These are phyloP conservation scores for Globisporangium heterothallicum DNA, from an alignment of 352 stramenopile species.

Conservation along the genomic window DNA sequence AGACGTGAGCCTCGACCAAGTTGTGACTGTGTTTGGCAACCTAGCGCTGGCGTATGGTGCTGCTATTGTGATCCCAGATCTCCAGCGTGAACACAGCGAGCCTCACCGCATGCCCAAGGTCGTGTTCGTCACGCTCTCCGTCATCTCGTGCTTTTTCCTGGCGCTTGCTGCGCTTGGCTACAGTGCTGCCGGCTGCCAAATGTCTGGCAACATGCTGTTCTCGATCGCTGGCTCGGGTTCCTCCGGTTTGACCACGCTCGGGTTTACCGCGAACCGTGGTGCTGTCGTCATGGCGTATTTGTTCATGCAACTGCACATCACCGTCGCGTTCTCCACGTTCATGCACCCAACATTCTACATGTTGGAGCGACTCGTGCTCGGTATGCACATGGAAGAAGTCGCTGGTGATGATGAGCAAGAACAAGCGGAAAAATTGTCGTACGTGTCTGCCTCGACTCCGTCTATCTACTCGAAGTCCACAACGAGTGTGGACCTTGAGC, in stretches of 20 bases:
- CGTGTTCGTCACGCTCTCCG: conserved; percentile 28
- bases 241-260: conserved; percentile 21
- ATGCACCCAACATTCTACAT: conserved; percentile 49
- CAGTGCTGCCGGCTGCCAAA: conserved; percentile 32
- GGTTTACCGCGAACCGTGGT: conserved; percentile 30
- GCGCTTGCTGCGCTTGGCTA: conserved; percentile 28
- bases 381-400: conserved; percentile 25
- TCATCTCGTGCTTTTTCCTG: conserved; percentile 41
- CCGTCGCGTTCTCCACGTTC: conserved; percentile 41
- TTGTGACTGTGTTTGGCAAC: conserved; percentile 42
- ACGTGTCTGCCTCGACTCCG: conserved; percentile 9
- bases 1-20: conserved; percentile 32
- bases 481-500: conserved; percentile 12
- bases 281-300: conserved; percentile 33
- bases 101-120: conserved; percentile 43
- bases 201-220: conserved; percentile 49
- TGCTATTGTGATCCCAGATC: conserved; percentile 38
- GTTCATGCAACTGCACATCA: conserved; percentile 51
- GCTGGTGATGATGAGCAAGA: neutral
- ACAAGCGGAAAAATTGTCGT: conserved; percentile 7
- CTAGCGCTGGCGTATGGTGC: conserved; percentile 49
- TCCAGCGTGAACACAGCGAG: conserved; percentile 44
- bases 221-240: conserved; percentile 24
- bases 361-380: conserved; percentile 35
- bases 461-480: conserved; percentile 16